These are phyloP conservation scores for Chrysopogon serrulatus DNA, from an alignment of 176 grass and related monocot species.

Conservation along the genomic window DNA sequence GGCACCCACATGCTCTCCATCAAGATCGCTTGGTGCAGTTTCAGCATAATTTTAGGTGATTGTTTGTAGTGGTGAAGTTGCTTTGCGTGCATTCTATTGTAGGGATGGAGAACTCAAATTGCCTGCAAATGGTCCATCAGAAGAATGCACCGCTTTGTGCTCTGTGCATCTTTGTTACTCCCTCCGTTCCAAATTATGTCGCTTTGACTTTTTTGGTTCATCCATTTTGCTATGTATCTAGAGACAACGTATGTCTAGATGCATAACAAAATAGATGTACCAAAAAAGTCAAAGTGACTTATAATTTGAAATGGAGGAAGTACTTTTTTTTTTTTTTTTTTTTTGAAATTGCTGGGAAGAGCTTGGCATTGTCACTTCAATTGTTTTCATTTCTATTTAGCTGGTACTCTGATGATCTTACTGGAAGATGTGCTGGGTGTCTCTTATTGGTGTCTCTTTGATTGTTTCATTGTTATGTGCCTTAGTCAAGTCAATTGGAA, in stretches of 20 bases:
- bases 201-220: too few relatives aligned
- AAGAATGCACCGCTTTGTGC: not conserved
- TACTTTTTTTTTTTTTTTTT: too few relatives aligned
- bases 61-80: not conserved
- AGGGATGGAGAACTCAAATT: not conserved
- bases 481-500: not conserved
- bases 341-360: not conserved
- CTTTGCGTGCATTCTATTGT: not conserved
- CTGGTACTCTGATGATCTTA: not conserved
- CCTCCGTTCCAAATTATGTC: too few relatives aligned
- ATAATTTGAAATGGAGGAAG: too few relatives aligned
- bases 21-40: not conserved
- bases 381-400: not conserved
- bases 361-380: not conserved
- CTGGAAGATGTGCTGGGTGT: not conserved
- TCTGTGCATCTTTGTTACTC: not conserved
- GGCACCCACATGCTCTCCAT: not conserved
- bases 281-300: too few relatives aligned
- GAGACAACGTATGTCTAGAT: too few relatives aligned
- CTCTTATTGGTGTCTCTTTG: not conserved
- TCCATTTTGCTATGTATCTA: too few relatives aligned
- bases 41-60: not conserved
- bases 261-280: too few relatives aligned
- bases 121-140: not conserved
- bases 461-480: not conserved